Evolutionary conservation across 805 yeast genomes (phyloP).

Genomic region (Metschnikowia cerradonensis): DNA sequence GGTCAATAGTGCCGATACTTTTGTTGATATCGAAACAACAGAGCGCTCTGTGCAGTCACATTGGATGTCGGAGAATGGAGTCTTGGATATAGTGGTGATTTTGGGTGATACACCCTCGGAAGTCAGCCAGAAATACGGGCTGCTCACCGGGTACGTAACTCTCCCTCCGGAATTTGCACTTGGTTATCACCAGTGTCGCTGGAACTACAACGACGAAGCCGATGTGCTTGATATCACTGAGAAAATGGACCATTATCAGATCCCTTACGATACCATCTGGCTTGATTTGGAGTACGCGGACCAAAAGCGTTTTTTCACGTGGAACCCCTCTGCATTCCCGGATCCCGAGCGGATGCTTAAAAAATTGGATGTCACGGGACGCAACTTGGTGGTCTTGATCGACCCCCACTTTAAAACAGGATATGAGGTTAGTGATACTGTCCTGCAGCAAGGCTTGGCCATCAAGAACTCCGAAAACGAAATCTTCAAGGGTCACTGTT

Average conservation of each 20-base stretch:
- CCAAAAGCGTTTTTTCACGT: constrained; percentile 82
- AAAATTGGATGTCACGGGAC: constrained; percentile 62
- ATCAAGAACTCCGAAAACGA: constrained; percentile 46
- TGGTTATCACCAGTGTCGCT: constrained; percentile 94
- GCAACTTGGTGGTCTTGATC: constrained; percentile 78
- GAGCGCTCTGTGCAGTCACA: constrained; percentile 51
- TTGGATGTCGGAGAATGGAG: constrained; percentile 93
- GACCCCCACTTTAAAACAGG: constrained; percentile 87
- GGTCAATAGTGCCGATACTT: constrained; percentile 92
- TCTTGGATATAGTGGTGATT: constrained; percentile 68
- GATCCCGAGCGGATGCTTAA: constrained; percentile 66
- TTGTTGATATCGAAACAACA: constrained; percentile 60
- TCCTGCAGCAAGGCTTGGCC: constrained; percentile 42
- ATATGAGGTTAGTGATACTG: constrained; percentile 57
- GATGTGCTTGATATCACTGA: constrained; percentile 74
- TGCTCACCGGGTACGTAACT: constrained; percentile 65
- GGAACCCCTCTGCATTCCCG: constrained; percentile 75
- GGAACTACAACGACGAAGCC: constrained; percentile 89
- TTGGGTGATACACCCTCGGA: constrained; percentile 55
- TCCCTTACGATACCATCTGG: constrained; percentile 94
- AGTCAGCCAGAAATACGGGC: constrained; percentile 59
- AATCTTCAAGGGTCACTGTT: constrained; percentile 80
- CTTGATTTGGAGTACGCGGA: constrained; percentile 91
- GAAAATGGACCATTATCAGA: constrained; percentile 64
- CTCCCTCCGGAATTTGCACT: constrained; percentile 76